Conservation (phyloP, 768 basidiomycete species). For the Tylopilus cervinicoccineus region DNA sequence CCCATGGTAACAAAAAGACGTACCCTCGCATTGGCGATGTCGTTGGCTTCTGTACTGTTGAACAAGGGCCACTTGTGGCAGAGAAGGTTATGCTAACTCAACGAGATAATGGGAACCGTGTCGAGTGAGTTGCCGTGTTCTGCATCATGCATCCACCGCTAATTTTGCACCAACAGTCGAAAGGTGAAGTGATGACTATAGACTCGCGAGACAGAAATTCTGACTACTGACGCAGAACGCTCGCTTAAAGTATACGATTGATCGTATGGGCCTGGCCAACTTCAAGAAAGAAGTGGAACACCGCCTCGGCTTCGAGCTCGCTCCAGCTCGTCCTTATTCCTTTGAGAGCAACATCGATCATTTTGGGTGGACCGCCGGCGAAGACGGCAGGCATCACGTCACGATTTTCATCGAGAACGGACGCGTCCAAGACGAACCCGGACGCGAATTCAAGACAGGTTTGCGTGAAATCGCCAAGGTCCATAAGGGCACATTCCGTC, state of each 20-base stretch:
- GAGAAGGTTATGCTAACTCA: slow-evolving; percentile 94
- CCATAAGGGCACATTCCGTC: slow-evolving; percentile 90
- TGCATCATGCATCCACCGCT: background rate
- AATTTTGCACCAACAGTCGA: slow-evolving; percentile 38
- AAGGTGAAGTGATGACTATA: slow-evolving; percentile 39
- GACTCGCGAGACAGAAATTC: background rate
- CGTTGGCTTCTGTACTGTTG: slow-evolving; percentile 88
- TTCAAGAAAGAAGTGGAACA: slow-evolving; percentile 92
- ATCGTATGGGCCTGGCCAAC: slow-evolving; percentile 83
- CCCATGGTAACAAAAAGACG: slow-evolving; percentile 98
- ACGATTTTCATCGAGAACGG: slow-evolving; percentile 97
- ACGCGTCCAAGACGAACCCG: slow-evolving; percentile 92
- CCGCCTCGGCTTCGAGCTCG: slow-evolving; percentile 74
- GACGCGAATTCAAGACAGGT: slow-evolving; percentile 87
- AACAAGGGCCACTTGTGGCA: slow-evolving; percentile 81
- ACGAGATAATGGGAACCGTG: slow-evolving; percentile 93
- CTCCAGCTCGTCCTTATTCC: slow-evolving; percentile 67
- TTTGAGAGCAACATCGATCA: slow-evolving; percentile 93
- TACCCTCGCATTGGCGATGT: slow-evolving; percentile 87
- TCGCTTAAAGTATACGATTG: slow-evolving; percentile 94
- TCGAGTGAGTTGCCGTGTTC: slow-evolving; percentile 57
- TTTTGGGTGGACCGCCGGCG: slow-evolving; percentile 88
- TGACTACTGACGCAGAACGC: slow-evolving; percentile 53
- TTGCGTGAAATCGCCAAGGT: slow-evolving; percentile 89
- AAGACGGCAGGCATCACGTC: slow-evolving; percentile 88